A percentile compares a stretch with the other conserved stretches of the same genome.
These are phyloP conservation scores for Vitis labrusca DNA, from an alignment of 164 flowering plant species.

Conservation along the genomic window DNA sequence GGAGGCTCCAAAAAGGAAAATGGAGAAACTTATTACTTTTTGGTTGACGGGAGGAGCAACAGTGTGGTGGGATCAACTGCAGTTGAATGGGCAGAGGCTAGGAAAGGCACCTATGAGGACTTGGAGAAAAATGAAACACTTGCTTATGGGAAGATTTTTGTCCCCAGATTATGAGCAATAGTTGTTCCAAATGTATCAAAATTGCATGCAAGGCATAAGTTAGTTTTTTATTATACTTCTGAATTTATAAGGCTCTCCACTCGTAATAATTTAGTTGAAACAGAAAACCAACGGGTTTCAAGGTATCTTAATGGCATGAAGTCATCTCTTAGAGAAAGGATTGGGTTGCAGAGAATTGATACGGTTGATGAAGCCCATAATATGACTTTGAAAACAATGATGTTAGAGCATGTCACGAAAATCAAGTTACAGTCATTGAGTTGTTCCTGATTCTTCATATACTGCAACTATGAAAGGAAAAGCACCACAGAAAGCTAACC, in stretches of 20 bases:
- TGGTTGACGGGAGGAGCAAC: slow-evolving; percentile 6
- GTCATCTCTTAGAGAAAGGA: too few relatives aligned
- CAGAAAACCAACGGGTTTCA: background rate
- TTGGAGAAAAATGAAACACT: slow-evolving; percentile 2
- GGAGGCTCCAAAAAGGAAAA: background rate
- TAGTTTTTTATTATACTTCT: background rate
- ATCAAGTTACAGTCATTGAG: too few relatives aligned
- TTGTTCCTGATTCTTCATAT: too few relatives aligned
- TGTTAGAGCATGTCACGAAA: background rate
- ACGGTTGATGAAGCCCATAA: background rate
- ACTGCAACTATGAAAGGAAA: too few relatives aligned
- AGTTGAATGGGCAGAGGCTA: background rate
- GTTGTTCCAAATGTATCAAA: background rate
- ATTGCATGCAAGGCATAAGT: background rate
- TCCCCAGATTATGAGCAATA: slow-evolving; percentile 7
- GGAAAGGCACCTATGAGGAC: background rate
- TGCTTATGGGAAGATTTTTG: background rate
- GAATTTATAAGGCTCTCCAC: background rate
- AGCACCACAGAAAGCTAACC: too few relatives aligned
- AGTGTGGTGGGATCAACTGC: slow-evolving; percentile 6
- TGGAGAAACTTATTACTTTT: slow-evolving; percentile 1
- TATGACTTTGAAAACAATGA: background rate
- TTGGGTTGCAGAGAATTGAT: background rate
- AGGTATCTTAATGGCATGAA: too few relatives aligned
- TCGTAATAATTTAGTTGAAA: background rate